phyloP scores from a whole-genome alignment of 805 yeast genomes.

The Candida boidinii region DNA sequence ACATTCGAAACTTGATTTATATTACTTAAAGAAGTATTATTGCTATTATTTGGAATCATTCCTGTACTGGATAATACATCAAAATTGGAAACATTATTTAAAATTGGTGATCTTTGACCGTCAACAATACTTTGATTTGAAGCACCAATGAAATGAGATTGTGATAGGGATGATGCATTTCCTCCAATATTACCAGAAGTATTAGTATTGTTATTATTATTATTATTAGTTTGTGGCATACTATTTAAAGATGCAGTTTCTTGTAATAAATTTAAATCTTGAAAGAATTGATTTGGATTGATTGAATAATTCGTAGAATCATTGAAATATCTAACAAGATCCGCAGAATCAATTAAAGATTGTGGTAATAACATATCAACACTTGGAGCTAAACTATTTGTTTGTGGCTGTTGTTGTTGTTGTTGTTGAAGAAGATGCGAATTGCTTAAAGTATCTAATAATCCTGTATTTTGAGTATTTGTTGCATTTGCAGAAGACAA shows the following conservation, averaged over 20 bases:
- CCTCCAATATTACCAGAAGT: neutral
- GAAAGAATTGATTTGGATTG: conserved; percentile 5
- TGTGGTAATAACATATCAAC: conserved; percentile 22
- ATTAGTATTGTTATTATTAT: neutral
- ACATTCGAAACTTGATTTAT: no score
- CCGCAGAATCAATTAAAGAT: conserved; percentile 19
- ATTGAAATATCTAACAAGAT: no score
- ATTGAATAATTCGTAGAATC: conserved; percentile 4
- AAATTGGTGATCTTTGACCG: no score
- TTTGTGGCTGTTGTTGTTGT: conserved; percentile 14
- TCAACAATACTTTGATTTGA: no score
- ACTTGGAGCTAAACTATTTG: conserved; percentile 14
- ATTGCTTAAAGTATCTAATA: no score
- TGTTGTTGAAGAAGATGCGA: no score
- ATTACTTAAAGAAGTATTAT: no score
- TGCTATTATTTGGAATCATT: no score
- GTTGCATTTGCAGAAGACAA: no score
- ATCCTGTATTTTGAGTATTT: no score
- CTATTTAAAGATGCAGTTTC: conserved; percentile 1
- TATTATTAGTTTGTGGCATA: conserved; percentile 4
- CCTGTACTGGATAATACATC: conserved; percentile 10
- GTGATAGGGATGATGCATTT: neutral
- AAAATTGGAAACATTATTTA: conserved; percentile 9
- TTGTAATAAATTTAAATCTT: conserved; percentile 6
- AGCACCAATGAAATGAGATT: neutral